phyloP scores from a whole-genome alignment of 257 asterid genomes.

The Solanum ossicruentum region DNA sequence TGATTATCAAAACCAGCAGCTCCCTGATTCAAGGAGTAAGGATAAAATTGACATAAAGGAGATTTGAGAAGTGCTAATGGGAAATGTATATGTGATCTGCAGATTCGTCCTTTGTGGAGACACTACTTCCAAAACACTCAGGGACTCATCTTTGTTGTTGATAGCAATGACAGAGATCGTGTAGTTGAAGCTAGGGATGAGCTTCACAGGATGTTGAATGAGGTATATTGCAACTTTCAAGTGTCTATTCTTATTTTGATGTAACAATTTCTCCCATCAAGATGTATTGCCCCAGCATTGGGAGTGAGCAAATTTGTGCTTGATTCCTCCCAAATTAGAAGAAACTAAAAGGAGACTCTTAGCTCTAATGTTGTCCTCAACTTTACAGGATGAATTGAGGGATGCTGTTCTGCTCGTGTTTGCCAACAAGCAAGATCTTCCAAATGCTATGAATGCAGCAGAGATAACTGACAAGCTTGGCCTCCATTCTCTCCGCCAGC shows the following conservation, averaged over 20 bases:
- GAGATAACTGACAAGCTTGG: neutral
- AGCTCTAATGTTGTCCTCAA: neutral
- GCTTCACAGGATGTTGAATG: neutral
- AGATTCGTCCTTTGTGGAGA: neutral
- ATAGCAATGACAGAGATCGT: neutral
- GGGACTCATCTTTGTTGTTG: neutral
- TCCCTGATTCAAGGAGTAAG: neutral
- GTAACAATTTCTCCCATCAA: neutral
- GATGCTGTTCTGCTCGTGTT: neutral
- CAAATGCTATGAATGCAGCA: neutral
- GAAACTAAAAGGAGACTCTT: neutral
- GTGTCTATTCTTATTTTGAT: neutral
- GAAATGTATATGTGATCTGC: neutral
- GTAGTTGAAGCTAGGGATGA: neutral
- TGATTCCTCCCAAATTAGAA: neutral
- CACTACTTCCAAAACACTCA: neutral
- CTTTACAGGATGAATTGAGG: neutral
- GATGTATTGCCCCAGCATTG: neutral
- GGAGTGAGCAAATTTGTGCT: neutral
- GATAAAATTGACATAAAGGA: neutral
- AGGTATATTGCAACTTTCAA: neutral
- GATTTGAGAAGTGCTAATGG: neutral
- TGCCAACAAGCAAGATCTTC: neutral
- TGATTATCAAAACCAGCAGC: neutral
- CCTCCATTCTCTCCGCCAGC: constrained; percentile 1